Conservation (phyloP, 2,329 filamentous ascomycete genomes). For the Aureobasidium sp. region DNA sequence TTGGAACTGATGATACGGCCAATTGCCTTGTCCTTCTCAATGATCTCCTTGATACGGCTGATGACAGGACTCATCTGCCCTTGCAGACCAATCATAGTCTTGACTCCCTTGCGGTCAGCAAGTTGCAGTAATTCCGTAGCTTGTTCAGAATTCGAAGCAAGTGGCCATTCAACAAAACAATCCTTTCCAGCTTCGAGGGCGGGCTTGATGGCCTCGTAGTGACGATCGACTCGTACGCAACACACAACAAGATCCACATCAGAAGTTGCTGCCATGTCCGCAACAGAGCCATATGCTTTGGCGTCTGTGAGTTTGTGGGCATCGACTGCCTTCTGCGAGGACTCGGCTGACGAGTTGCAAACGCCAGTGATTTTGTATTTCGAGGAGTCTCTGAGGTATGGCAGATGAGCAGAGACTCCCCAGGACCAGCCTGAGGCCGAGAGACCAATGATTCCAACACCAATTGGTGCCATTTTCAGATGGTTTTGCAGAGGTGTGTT, state of each 20-base stretch:
- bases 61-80: conserved; percentile 35
- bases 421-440: conserved; percentile 44
- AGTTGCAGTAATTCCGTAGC: conserved; percentile 38
- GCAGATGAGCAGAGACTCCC: conserved; percentile 50
- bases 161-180: conserved; percentile 46
- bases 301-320: conserved; percentile 33
- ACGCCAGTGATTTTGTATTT: conserved; percentile 45
- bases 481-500: not conserved
- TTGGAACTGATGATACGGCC: conserved; percentile 36
- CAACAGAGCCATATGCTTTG: conserved; percentile 38
- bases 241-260: conserved; percentile 44
- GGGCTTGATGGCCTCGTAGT: conserved; percentile 37
- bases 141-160: conserved; percentile 35
- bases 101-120: conserved; percentile 34
- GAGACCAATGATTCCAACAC: conserved; percentile 52
- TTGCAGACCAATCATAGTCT: conserved; percentile 44
- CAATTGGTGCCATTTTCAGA: conserved; percentile 34
- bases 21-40: conserved; percentile 35
- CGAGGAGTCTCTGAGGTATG: conserved; percentile 46
- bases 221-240: conserved; percentile 37
- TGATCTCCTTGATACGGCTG: conserved; percentile 36
- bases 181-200: conserved; percentile 41
- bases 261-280: conserved; percentile 38
- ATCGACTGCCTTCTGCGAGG: conserved; percentile 37
- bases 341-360: conserved; percentile 41